Evolutionary conservation across 805 yeast genomes (phyloP), one percentile per base, ranked within the genome.

Genomic region (Saturnispora bothae): DNA sequence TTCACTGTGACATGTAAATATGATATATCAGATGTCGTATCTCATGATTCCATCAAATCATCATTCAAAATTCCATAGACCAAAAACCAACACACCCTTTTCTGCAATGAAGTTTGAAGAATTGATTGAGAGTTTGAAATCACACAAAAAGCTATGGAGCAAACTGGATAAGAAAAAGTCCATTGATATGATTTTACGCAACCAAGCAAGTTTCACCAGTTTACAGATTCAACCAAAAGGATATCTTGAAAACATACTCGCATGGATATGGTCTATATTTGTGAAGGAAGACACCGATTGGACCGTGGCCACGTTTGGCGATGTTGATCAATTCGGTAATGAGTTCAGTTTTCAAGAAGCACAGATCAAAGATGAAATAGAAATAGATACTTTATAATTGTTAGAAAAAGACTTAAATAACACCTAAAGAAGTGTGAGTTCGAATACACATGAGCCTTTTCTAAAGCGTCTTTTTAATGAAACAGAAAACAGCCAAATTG

Each of bases 321-420:
- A 34, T 7, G 22, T 20, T 4, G 46, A 43, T 40, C 31, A 18
- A 10, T 41, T 43, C 33, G 44, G 44, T 2, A 28, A 30, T 6
- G 39, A 33, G 12, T 41, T 36, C 19, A 31, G n/a, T n/a, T n/a
- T n/a, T n/a, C n/a, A n/a, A n/a, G n/a, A n/a, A n/a, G n/a, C n/a
- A n/a, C n/a, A n/a, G n/a, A n/a, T n/a, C n/a, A n/a, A n/a, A n/a
- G n/a, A n/a, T n/a, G n/a, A n/a, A n/a, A n/a, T n/a, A n/a, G n/a
- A n/a, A n/a, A 39, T 40, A 18, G 21, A 33, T 13, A 20, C 33
- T 23, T 32, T 23, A 22, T 30, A 7, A 18, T 22, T n/a, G n/a
- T n/a, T n/a, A n/a, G n/a, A n/a, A n/a, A n/a, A n/a, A n/a, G n/a
- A n/a, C n/a, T n/a, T n/a, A n/a, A n/a, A n/a, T n/a, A n/a, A n/a